Evolutionary conservation across 2,329 filamentous ascomycete species (phyloP), one percentile per base, ranked within the genome.

Genomic region (Aquanectria penicillioides): DNA sequence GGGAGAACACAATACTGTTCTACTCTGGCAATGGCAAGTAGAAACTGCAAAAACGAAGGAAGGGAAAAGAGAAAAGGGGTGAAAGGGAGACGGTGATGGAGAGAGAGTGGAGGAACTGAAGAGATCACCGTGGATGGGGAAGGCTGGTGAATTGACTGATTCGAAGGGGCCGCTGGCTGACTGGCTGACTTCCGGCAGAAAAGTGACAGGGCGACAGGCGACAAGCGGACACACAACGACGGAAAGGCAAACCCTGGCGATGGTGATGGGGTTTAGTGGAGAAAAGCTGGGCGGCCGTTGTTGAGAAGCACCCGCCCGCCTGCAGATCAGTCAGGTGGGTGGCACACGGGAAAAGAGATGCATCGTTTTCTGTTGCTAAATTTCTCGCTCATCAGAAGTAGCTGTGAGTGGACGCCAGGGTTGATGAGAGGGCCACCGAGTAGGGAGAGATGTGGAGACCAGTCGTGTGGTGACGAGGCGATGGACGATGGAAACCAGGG

Each of bases 321-420:
- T 66, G 67, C 67, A 67, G 65, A 69, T 69, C 59, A 33, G 61
- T 56, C 53, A 61, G 55, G 57, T 64, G 59, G 65, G 62, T 69
- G 65, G 37, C 61, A 69, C 67, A 66, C 44, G 59, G 56, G 57
- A 66, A 60, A 61, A 49, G 22, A 67, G 57, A 56, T 65, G 57
- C 48, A 62, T 67, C 44, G 49, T 43, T 61, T 65, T 48, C 34
- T 56, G 66, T 62, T 59, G 59, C 55, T 50, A 49, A 61, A 22
- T 48, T 46, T 57, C 53, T 37, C 29, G 13, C 31, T 57, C 23
- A 23, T 17, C 11, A 31, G 23, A 13, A n/a, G 23, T n/a, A 15
- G 9, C 34, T 52, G 57, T 47, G 51, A 63, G 61, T 64, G 47
- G 60, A 29, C 56, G 60, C 50, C 37, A 34, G 22, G 40, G 43